Conservation (phyloP, 371 early-diverging fungal species). For the Thermomucor indicae-seudaticae region DNA sequence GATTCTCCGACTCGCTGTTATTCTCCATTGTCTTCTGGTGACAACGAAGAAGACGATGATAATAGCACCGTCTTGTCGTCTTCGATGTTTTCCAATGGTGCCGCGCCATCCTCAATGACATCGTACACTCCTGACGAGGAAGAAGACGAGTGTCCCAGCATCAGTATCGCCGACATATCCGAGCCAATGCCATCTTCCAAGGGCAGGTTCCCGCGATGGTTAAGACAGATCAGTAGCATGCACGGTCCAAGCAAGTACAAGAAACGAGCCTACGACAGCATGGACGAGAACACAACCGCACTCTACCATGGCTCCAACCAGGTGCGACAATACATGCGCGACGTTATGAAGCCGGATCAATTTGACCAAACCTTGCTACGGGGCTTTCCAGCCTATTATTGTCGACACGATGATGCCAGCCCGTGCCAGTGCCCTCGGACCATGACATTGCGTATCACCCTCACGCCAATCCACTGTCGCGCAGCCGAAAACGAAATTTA, state of each 20-base stretch:
- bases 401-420: not conserved
- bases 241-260: not conserved
- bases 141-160: too few relatives aligned
- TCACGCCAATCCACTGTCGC: conserved; percentile 28
- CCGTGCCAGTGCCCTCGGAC: conserved; percentile 6
- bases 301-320: conserved; percentile 16
- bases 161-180: not conserved
- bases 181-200: not conserved
- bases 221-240: conserved; percentile 6
- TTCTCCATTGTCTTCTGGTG: not conserved
- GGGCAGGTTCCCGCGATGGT: conserved; percentile 5
- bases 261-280: conserved; percentile 1
- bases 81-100: too few relatives aligned
- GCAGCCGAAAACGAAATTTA: conserved; percentile 25
- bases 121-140: not conserved
- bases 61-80: not conserved
- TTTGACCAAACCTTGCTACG: conserved; percentile 8
- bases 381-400: conserved; percentile 5
- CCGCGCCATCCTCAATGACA: too few relatives aligned
- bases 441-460: conserved; percentile 22
- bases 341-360: conserved; percentile 8
- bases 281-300: not conserved
- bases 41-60: not conserved
- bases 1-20: not conserved
- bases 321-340: conserved; percentile 14